These are phyloP conservation scores for Colletotrichum tropicicola DNA, from an alignment of 2,329 filamentous ascomycete genomes.

Conservation along the genomic window DNA sequence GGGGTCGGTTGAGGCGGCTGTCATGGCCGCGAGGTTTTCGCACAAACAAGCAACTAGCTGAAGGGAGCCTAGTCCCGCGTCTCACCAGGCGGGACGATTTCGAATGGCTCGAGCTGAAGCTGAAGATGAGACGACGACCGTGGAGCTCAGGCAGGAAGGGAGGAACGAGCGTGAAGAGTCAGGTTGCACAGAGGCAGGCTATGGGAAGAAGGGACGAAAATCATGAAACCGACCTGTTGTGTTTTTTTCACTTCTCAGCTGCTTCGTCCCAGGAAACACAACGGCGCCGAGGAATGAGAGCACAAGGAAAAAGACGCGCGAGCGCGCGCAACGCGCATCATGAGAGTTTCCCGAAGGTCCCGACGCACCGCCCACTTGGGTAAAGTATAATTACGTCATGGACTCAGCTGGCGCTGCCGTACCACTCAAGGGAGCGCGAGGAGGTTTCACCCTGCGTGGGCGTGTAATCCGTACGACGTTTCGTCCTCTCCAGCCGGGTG, in stretches of 20 bases:
- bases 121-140: slow-evolving; percentile 22
- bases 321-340: too few species aligned
- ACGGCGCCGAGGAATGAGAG: slow-evolving; percentile 9
- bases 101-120: background rate
- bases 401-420: background rate
- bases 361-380: slow-evolving; percentile 15
- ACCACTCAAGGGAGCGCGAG: background rate
- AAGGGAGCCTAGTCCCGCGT: background rate
- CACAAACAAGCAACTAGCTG: background rate
- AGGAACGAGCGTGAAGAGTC: background rate
- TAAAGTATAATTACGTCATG: slow-evolving; percentile 26
- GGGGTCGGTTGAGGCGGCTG: slow-evolving; percentile 6
- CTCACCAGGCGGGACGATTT: background rate
- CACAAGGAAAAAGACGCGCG: background rate
- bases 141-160: background rate
- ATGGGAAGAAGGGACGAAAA: background rate
- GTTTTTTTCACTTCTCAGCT: too few species aligned
- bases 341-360: slow-evolving; percentile 3
- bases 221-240: slow-evolving; percentile 14
- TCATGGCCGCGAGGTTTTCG: background rate
- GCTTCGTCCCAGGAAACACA: slow-evolving; percentile 15
- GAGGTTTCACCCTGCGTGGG: slow-evolving; percentile 2
- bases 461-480: background rate
- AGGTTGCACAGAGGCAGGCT: too few species aligned
- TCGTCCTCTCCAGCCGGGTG: background rate